Evolutionary conservation across 305 asterid species (phyloP).

Genomic region (Fraxinus angustifolia): DNA sequence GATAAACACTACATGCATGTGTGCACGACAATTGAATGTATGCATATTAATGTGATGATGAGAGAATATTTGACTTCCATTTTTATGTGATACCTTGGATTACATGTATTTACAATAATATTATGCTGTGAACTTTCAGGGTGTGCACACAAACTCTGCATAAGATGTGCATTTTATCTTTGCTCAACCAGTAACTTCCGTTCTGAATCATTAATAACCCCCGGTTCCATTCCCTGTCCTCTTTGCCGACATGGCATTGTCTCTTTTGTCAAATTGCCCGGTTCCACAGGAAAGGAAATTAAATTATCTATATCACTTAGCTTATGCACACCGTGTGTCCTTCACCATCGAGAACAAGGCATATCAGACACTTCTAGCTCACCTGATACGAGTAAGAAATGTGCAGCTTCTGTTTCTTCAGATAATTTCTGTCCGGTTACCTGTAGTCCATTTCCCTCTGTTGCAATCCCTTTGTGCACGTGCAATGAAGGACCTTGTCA

Average conservation of each 20-base stretch:
- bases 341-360: slow-evolving; percentile 64
- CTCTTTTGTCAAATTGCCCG: slow-evolving; percentile 53
- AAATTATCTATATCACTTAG: slow-evolving; percentile 53
- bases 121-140: slow-evolving; percentile 39
- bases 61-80: background rate
- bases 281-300: slow-evolving; percentile 52
- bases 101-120: background rate
- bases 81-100: background rate
- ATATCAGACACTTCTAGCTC: slow-evolving; percentile 42
- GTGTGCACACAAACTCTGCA: slow-evolving; percentile 61
- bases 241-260: slow-evolving; percentile 68
- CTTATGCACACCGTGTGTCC: slow-evolving; percentile 78
- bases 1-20: background rate
- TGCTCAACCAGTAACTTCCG: slow-evolving; percentile 62
- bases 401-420: slow-evolving; percentile 53
- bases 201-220: slow-evolving; percentile 39
- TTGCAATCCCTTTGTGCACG: slow-evolving; percentile 68
- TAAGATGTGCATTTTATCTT: slow-evolving; percentile 62
- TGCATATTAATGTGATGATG: background rate
- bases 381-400: slow-evolving; percentile 54
- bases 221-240: slow-evolving; percentile 82
- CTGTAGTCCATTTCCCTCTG: slow-evolving; percentile 82
- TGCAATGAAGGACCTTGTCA: slow-evolving; percentile 72
- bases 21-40: background rate
- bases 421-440: slow-evolving; percentile 69